Evolutionary conservation across 306 rosid genomes (phyloP).

Genomic region (Lathyrus aphaca): DNA sequence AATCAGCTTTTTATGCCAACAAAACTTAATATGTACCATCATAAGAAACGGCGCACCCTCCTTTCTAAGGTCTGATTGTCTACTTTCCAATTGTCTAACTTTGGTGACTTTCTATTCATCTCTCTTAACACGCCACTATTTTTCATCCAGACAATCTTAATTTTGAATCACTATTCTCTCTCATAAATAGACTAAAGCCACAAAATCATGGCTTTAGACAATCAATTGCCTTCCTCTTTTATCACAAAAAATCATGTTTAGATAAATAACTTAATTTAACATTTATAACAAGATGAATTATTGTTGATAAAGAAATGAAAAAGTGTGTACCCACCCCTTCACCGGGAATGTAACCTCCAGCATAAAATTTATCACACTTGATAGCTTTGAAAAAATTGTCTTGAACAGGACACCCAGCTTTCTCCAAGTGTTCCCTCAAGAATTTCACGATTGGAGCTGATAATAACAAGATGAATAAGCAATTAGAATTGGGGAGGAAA

Average conservation of each 20-base stretch:
- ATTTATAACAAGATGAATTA: no score
- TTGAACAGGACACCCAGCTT: constrained; percentile 70
- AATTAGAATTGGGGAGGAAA: not conserved
- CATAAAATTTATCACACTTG: constrained; percentile 45
- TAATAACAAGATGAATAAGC: not conserved
- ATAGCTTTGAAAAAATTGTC: constrained; percentile 65
- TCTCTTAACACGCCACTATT: not conserved
- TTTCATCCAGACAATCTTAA: not conserved
- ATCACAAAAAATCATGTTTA: not conserved
- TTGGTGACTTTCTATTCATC: not conserved
- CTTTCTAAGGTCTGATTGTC: not conserved
- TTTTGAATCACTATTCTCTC: not conserved
- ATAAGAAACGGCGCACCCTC: not conserved
- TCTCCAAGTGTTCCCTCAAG: constrained; percentile 65
- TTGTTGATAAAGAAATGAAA: not conserved
- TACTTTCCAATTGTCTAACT: not conserved
- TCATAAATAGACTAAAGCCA: not conserved
- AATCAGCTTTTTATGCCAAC: constrained; percentile 11
- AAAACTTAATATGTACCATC: not conserved
- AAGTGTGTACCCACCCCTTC: constrained; percentile 59
- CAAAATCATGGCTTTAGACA: not conserved
- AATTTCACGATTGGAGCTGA: constrained; percentile 74
- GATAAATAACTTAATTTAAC: not conserved
- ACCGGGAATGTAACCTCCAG: constrained; percentile 72
- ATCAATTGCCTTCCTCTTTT: not conserved